Evolutionary conservation across 805 yeast species (phyloP), one percentile per base, ranked within the genome.

Genomic region (Myxozyma sirexii): DNA sequence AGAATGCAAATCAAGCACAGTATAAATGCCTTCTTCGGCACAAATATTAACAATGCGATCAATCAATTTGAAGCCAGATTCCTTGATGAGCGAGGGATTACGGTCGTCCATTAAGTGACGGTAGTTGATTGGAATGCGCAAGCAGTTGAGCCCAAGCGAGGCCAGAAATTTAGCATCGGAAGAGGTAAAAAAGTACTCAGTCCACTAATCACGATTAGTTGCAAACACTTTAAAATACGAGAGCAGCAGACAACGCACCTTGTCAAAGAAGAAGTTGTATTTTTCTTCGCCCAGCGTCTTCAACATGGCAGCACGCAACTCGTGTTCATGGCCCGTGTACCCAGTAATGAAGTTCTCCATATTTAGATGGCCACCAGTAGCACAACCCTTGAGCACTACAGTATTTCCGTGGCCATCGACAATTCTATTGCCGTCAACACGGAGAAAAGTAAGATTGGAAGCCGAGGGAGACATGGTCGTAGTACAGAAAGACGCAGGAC

Each of bases 331-430:
- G 2, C 84, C 84, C 10, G 83, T 82, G 62, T 77, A 81, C 3
- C 84, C 84, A 27, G 83, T 80, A 64, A 81, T 80, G 76, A 81
- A 80, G 69, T 81, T 81, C 69, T 80, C 84, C 83, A 80, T 80
- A 69, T 80, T 81, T 60, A 57, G 47, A 23, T 31, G 48, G 45
- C 69, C 69, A 47, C 83, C 83, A 31, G 72, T 74, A 53, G 82
- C 83, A 38, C 46, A 69, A 17, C 84, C 84, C 59, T 75, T 77
- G 56, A 80, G 75, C 19, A 80, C 76, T 4, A 80, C 74, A 10
- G 75, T 73, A 4, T 63, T 56, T 5, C 74, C 82, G 12, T 69
- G 67, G 17, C 67, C 72, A 61, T 79, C 80, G 42, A 80, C 81
- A 60, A 81, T 80, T 62, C 80, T 78, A 23, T 82, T 79, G 4